Conservation (phyloP, 331 rosid species). For the Erythrophleum ivorense region DNA sequence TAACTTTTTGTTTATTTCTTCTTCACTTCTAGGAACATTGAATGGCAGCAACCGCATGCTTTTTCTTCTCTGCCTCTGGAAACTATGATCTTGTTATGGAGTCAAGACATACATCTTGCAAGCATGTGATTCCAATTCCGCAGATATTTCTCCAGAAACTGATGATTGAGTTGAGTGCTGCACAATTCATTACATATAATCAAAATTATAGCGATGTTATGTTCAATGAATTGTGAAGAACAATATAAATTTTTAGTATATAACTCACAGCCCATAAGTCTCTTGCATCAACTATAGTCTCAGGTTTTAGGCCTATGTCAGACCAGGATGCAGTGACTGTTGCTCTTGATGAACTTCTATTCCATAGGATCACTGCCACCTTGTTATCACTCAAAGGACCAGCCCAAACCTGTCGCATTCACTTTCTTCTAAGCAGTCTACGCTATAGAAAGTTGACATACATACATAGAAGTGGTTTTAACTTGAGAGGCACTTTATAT, state of each 20-base stretch:
- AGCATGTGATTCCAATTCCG: conserved; percentile 56
- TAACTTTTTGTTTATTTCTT: background rate
- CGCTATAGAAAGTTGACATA: background rate
- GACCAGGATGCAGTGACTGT: conserved; percentile 63
- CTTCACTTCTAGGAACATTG: background rate
- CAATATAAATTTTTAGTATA: background rate
- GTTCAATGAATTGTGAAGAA: background rate
- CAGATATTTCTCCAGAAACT: conserved; percentile 47
- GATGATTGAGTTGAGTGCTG: conserved; percentile 53
- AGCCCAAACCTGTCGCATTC: conserved; percentile 66
- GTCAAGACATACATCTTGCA: conserved; percentile 63
- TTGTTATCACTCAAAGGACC: conserved; percentile 60
- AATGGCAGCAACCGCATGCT: background rate
- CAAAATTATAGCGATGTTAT: background rate
- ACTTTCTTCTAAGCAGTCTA: background rate
- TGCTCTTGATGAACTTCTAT: conserved; percentile 59
- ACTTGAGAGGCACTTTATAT: no score
- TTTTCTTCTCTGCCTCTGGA: background rate
- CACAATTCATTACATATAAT: conserved; percentile 28
- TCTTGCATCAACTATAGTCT: conserved; percentile 51
- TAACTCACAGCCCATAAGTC: conserved; percentile 66
- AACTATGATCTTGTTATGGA: conserved; percentile 19
- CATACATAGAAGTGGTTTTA: background rate
- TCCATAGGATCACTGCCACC: conserved; percentile 61
- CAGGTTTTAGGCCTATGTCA: conserved; percentile 56